A percentile compares a stretch with the other conserved stretches of the same genome.
phyloP scores from a whole-genome alignment of 164 flowering plant genomes.

The Liquidambar formosana region DNA sequence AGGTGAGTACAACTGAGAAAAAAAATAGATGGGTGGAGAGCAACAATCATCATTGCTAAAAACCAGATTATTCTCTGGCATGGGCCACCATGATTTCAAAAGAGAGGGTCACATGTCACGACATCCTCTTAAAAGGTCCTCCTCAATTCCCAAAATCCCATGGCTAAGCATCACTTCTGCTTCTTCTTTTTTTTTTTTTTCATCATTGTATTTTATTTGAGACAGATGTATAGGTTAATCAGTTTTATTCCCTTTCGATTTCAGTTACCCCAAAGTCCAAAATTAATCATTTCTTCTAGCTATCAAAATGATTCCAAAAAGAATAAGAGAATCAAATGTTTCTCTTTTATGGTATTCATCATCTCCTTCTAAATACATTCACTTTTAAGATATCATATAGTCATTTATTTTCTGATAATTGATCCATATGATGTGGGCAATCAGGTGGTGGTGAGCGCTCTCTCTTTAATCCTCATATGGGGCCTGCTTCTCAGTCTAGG shows the following conservation, averaged over 20 bases:
- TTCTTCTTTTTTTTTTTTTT: neutral
- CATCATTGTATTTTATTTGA: neutral
- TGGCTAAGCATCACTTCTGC: slow-evolving; percentile 29
- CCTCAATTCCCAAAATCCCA: slow-evolving; percentile 37
- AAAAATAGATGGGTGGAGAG: neutral
- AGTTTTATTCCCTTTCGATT: neutral
- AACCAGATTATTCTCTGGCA: slow-evolving; percentile 57
- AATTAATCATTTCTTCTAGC: slow-evolving; percentile 8
- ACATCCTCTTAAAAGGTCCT: slow-evolving; percentile 23
- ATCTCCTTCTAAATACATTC: too few relatives aligned
- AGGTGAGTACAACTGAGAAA: slow-evolving; percentile 11
- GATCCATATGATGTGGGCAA: too few relatives aligned
- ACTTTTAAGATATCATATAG: too few relatives aligned
- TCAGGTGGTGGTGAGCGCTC: too few relatives aligned
- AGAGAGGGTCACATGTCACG: slow-evolving; percentile 48
- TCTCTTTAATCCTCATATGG: too few relatives aligned
- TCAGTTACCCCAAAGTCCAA: slow-evolving; percentile 16
- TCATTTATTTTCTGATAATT: too few relatives aligned
- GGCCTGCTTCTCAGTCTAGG: too few relatives aligned
- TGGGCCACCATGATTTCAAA: slow-evolving; percentile 55
- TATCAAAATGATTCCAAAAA: slow-evolving; percentile 8
- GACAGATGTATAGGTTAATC: neutral
- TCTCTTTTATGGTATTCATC: neutral
- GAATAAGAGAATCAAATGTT: neutral
- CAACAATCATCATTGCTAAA: slow-evolving; percentile 46